Conservation (phyloP, 441 rosid species). For the Pelargonium australe region DNA sequence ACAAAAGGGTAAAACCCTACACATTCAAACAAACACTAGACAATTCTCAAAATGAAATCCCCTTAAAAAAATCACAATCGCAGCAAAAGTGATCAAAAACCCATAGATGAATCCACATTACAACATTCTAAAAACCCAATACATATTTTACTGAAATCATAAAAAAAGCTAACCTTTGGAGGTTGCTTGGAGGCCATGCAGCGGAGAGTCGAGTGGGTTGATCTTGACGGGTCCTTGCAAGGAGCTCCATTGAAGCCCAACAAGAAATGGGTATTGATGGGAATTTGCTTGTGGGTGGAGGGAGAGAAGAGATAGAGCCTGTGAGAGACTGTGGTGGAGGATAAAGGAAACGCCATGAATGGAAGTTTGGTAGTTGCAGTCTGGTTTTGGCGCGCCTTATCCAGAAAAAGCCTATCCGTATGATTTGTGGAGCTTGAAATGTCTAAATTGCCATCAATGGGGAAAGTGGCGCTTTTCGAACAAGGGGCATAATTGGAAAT, state of each 20-base stretch:
- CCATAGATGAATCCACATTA: neutral
- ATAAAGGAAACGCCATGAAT: slow-evolving; percentile 46
- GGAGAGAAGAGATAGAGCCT: slow-evolving; percentile 18
- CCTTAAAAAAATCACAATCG: neutral
- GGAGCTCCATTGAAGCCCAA: slow-evolving; percentile 17
- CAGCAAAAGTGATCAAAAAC: neutral
- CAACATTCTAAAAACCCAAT: neutral
- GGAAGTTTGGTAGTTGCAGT: slow-evolving; percentile 18
- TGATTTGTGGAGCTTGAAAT: neutral
- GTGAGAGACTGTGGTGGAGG: slow-evolving; percentile 33
- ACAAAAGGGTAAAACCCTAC: neutral
- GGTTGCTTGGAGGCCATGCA: slow-evolving; percentile 26
- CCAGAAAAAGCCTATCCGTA: slow-evolving; percentile 28
- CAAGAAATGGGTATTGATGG: slow-evolving; percentile 26
- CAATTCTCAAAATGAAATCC: neutral
- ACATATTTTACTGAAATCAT: neutral
- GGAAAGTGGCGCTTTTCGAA: too few species aligned
- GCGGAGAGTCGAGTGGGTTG: slow-evolving; percentile 19
- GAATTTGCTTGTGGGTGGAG: slow-evolving; percentile 18
- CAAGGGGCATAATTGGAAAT: too few species aligned
- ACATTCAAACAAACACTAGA: neutral
- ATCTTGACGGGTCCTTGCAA: slow-evolving; percentile 15
- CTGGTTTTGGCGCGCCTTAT: slow-evolving; percentile 42
- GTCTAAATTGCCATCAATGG: neutral
- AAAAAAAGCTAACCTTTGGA: slow-evolving; percentile 29